Percentiles rank a stretch among this genome's conserved stretches.
phyloP scores from a whole-genome alignment of 768 basidiomycete genomes.

The Auricularia heimuer region DNA sequence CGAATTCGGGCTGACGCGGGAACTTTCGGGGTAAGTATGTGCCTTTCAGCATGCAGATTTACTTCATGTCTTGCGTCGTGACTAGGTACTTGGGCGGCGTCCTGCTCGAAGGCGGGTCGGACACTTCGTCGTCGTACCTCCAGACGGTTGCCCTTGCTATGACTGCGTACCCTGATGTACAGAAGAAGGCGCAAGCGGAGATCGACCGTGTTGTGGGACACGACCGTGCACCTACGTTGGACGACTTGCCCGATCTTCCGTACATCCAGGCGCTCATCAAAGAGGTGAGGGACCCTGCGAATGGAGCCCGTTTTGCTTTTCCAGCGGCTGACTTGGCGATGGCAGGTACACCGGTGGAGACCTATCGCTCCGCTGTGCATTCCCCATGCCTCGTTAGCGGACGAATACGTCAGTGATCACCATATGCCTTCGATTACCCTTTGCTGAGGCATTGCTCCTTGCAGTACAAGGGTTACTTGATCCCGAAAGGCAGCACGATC shows the following conservation, averaged over 20 bases:
- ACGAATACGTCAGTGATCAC: neutral
- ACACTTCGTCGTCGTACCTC: slow-evolving; percentile 19
- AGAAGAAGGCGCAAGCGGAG: slow-evolving; percentile 18
- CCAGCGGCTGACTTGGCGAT: neutral
- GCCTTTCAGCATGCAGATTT: neutral
- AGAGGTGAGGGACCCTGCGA: slow-evolving; percentile 17
- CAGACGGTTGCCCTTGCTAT: slow-evolving; percentile 11
- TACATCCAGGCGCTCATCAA: slow-evolving; percentile 26
- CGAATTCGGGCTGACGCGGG: slow-evolving; percentile 17
- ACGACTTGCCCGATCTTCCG: slow-evolving; percentile 20
- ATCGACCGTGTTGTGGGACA: slow-evolving; percentile 16
- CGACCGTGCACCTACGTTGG: slow-evolving; percentile 15
- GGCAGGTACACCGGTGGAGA: neutral
- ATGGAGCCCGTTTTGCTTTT: neutral
- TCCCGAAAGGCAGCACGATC: slow-evolving; percentile 12
- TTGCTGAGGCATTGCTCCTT: neutral
- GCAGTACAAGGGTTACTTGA: slow-evolving; percentile 1
- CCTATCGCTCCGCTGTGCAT: neutral
- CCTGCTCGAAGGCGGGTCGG: slow-evolving; percentile 23
- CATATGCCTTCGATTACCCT: neutral
- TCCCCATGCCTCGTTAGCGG: neutral
- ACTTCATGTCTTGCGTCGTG: too few relatives aligned
- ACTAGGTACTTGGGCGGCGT: slow-evolving; percentile 23
- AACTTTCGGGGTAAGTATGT: slow-evolving; percentile 16
- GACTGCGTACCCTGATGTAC: slow-evolving; percentile 14